phyloP scores from a whole-genome alignment of 345 rosid genomes.

The Gossypium mustelinum region DNA sequence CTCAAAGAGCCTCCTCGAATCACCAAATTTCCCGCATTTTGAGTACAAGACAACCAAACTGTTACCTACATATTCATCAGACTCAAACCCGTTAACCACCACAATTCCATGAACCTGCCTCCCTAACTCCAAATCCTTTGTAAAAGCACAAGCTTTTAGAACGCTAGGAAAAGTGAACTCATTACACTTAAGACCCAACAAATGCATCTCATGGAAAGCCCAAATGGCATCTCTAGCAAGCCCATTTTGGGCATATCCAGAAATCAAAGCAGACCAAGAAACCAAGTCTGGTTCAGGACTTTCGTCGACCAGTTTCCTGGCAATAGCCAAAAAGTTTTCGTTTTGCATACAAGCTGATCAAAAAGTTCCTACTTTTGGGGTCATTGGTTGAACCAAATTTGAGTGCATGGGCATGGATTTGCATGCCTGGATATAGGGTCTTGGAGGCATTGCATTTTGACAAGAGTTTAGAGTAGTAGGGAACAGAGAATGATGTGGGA shows the following conservation, averaged over 20 bases:
- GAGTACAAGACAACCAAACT: constrained; percentile 58
- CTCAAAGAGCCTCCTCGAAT: constrained; percentile 47
- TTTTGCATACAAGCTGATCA: constrained; percentile 43
- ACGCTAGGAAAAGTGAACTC: constrained; percentile 58
- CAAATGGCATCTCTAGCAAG: constrained; percentile 36
- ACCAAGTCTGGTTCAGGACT: constrained; percentile 56
- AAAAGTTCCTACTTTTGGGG: constrained; percentile 31
- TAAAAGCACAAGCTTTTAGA: constrained; percentile 49
- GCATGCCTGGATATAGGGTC: constrained; percentile 33
- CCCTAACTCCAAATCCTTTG: constrained; percentile 41
- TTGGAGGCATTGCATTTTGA: constrained; percentile 40
- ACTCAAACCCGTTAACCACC: constrained; percentile 47
- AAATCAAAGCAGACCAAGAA: constrained; percentile 67
- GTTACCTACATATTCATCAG: constrained; percentile 55
- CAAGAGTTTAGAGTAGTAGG: constrained; percentile 33
- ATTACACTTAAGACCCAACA: constrained; percentile 47
- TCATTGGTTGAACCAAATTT: constrained; percentile 30
- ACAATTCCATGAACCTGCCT: constrained; percentile 54
- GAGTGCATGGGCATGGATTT: constrained; percentile 43
- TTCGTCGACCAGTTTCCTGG: constrained; percentile 50
- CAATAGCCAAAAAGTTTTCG: constrained; percentile 37
- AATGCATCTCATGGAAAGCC: constrained; percentile 40
- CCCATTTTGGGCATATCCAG: constrained; percentile 53
- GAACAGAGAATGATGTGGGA: constrained; percentile 9
- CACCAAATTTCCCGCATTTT: constrained; percentile 42